Percentiles rank a stretch among this genome's conserved stretches.
These are phyloP conservation scores for Salix udensis DNA, from an alignment of 345 rosid species.

Conservation along the genomic window DNA sequence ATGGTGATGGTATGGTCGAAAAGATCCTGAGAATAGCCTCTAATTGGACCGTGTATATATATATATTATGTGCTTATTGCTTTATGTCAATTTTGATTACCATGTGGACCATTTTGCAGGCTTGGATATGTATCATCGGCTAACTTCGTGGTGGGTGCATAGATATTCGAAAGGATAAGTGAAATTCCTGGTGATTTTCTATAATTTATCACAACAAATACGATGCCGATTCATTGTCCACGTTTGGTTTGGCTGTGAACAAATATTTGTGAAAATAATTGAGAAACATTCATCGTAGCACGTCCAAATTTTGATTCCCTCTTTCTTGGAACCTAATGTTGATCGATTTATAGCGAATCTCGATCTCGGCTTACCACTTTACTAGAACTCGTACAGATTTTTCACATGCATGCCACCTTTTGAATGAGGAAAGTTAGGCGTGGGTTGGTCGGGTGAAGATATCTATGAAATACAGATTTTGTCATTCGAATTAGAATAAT, in stretches of 20 bases:
- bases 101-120: background rate
- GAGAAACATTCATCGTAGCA: background rate
- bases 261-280: too few species aligned
- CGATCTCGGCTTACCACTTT: background rate
- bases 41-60: background rate
- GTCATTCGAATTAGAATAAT: background rate
- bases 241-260: too few species aligned
- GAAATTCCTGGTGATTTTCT: too few species aligned
- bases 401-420: background rate
- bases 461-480: background rate
- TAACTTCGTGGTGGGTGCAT: background rate
- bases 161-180: background rate
- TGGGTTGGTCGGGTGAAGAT: background rate
- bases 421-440: background rate
- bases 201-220: background rate
- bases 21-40: background rate
- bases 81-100: background rate
- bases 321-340: background rate
- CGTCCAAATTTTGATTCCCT: background rate
- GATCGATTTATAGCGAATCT: background rate
- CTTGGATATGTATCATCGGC: background rate
- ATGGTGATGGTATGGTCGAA: background rate
- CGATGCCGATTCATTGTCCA: too few species aligned
- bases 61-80: background rate
- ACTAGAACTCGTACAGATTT: background rate